Conservation (phyloP, 2,329 filamentous ascomycete species). For the Penicillium concentricum region DNA sequence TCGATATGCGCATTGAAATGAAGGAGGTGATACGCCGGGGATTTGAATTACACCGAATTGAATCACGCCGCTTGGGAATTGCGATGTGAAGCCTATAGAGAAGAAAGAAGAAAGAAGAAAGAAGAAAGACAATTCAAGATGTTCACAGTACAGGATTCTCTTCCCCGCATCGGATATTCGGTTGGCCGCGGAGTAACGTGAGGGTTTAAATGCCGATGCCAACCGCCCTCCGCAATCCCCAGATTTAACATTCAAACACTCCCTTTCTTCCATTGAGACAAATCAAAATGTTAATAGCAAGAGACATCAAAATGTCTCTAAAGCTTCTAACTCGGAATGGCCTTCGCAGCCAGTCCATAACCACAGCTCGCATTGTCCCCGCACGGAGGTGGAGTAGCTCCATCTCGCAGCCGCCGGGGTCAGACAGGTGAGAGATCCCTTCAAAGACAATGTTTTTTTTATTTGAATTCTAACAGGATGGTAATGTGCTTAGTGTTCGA, state of each 20-base stretch:
- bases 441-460: neutral
- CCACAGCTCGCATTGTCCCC: slow-evolving; percentile 7
- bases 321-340: slow-evolving; percentile 15
- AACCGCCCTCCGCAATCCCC: slow-evolving; percentile 27
- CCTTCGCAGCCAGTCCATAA: slow-evolving; percentile 2
- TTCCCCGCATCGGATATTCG: slow-evolving; percentile 6
- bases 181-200: slow-evolving; percentile 11
- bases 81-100: too few species aligned
- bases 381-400: slow-evolving; percentile 51
- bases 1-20: neutral
- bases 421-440: slow-evolving; percentile 51
- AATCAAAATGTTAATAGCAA: slow-evolving; percentile 5
- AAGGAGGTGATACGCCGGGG: neutral
- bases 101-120: too few species aligned
- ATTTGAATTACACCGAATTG: neutral
- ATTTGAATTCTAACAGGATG: slow-evolving; percentile 2
- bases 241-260: slow-evolving; percentile 6
- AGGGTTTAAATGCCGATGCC: slow-evolving; percentile 21
- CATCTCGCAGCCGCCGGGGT: slow-evolving; percentile 58
- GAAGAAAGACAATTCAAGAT: too few species aligned
- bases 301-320: slow-evolving; percentile 17
- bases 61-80: too few species aligned
- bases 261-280: slow-evolving; percentile 2
- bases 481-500: slow-evolving; percentile 48
- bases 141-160: too few species aligned